A percentile compares a stretch with the other conserved stretches of the same genome.
phyloP scores from a whole-genome alignment of 2,329 filamentous ascomycete genomes.

The Emergomyces pasteurianus region DNA sequence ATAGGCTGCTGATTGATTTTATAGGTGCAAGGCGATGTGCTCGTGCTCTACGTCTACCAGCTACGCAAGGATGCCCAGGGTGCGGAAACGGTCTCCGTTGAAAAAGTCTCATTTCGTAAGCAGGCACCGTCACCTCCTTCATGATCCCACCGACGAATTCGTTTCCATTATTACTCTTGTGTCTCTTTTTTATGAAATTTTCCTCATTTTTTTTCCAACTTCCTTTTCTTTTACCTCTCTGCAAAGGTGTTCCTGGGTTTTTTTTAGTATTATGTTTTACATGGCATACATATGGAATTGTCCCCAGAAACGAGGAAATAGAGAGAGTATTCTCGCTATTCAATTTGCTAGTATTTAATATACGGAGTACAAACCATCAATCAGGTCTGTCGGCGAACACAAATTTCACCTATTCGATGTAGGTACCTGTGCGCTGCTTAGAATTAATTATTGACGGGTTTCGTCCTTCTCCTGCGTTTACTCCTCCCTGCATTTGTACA shows the following conservation, averaged over 20 bases:
- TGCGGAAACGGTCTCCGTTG: conserved; percentile 66
- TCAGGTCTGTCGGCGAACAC: background rate
- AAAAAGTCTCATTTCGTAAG: conserved; percentile 79
- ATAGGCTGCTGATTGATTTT: conserved; percentile 9
- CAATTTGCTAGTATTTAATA: background rate
- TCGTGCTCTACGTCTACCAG: conserved; percentile 92
- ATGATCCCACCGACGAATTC: conserved; percentile 23
- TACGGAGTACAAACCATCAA: no score
- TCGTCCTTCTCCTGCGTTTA: background rate
- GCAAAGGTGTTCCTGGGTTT: background rate
- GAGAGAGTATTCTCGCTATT: background rate
- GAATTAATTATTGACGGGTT: background rate
- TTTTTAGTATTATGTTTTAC: background rate
- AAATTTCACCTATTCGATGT: background rate
- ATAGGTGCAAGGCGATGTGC: conserved; percentile 87
- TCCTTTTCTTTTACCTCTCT: background rate
- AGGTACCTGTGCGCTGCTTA: background rate
- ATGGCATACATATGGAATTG: background rate
- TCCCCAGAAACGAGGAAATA: background rate
- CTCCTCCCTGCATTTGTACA: background rate
- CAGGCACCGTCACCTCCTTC: conserved; percentile 47
- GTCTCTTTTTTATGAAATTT: background rate
- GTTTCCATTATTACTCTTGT: background rate
- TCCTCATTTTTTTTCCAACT: background rate
- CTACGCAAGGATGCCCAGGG: conserved; percentile 65